Evolutionary conservation across 2,329 filamentous ascomycete genomes (phyloP).

Genomic region (Dactylonectria macrodidyma): DNA sequence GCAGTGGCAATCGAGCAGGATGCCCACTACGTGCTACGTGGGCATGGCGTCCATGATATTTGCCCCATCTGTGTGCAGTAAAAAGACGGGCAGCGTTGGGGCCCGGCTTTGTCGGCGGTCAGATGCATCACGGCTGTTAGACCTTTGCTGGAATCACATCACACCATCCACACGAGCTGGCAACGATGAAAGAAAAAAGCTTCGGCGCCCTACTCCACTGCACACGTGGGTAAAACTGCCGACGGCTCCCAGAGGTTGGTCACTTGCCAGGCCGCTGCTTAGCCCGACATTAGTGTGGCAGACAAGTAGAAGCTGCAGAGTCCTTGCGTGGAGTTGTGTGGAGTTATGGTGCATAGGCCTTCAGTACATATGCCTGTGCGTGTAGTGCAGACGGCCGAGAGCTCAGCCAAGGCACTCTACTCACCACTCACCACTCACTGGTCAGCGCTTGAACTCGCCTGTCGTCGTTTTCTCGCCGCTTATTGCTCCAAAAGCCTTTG

Average conservation of each 20-base stretch:
- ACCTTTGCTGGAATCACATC: constrained; percentile 24
- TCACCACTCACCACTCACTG: not conserved
- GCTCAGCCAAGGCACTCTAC: constrained; percentile 4
- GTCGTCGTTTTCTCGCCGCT: not conserved
- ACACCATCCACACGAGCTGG: constrained; percentile 31
- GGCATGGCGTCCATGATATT: not conserved
- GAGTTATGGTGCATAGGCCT: no score
- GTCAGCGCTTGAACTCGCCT: not conserved
- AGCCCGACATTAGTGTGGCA: constrained; percentile 31
- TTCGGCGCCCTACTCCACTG: constrained; percentile 39
- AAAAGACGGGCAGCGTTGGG: not conserved
- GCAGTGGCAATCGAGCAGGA: constrained; percentile 19
- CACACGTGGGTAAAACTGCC: constrained; percentile 47
- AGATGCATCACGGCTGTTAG: constrained; percentile 19
- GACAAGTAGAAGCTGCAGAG: not conserved
- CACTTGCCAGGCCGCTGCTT: constrained; percentile 34
- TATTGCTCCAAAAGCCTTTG: not conserved
- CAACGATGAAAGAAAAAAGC: constrained; percentile 22
- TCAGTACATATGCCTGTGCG: not conserved
- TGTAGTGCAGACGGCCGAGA: not conserved
- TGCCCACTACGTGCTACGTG: not conserved
- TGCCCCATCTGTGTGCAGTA: not conserved
- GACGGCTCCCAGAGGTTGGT: constrained; percentile 33
- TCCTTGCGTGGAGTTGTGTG: no score
- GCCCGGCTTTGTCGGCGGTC: constrained; percentile 6